Evolutionary conservation across 176 grass and related monocot genomes (phyloP).

Genomic region (Avena sativa): DNA sequence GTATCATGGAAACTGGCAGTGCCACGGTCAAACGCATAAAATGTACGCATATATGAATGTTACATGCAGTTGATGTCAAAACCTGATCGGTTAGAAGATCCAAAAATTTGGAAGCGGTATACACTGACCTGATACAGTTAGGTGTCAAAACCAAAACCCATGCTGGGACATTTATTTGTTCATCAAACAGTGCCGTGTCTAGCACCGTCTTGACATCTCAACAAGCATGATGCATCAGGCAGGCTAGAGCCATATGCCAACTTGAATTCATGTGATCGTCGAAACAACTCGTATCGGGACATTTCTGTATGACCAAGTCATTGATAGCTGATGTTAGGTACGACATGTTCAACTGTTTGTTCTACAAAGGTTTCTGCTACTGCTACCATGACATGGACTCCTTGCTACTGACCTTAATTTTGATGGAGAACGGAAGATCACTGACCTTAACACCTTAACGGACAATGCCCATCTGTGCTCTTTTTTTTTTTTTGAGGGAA

Average conservation of each 20-base stretch:
- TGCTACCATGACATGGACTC: slow-evolving; percentile 16
- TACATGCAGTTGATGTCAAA: slow-evolving; percentile 1
- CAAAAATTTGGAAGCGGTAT: slow-evolving; percentile 26
- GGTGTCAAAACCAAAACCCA: slow-evolving; percentile 30
- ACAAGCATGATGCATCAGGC: no score
- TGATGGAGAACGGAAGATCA: background rate
- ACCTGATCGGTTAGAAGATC: slow-evolving; percentile 9
- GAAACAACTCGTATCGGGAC: background rate
- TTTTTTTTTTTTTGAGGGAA: background rate
- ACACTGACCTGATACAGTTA: slow-evolving; percentile 32
- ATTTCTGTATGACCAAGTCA: background rate
- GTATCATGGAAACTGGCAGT: background rate
- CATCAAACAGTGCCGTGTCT: background rate
- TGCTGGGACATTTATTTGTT: background rate
- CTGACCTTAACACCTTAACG: background rate
- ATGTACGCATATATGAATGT: slow-evolving; percentile 15
- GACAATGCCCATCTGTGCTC: slow-evolving; percentile 5
- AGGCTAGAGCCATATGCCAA: background rate
- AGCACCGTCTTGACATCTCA: no score
- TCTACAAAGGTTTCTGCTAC: background rate
- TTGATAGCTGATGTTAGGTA: slow-evolving; percentile 22
- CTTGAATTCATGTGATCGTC: background rate
- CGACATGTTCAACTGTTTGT: background rate
- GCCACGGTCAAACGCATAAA: background rate
- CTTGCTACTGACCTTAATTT: slow-evolving; percentile 27